Conservation (phyloP, 1,139 yeast genomes). For the Candida sp. region DNA sequence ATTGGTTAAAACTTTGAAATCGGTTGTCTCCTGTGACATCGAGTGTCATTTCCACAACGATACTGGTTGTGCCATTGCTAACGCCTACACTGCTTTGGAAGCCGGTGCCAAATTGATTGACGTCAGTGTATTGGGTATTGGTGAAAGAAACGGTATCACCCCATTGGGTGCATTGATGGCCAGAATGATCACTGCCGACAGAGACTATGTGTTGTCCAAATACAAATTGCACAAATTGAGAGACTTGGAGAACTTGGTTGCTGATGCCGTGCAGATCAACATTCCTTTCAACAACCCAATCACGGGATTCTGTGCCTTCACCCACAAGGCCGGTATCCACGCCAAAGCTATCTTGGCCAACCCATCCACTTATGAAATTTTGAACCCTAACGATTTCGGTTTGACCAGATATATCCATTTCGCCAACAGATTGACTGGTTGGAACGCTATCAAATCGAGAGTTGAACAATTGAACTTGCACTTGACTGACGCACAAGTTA, state of each 20-base stretch:
- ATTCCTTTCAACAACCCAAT: constrained; percentile 98
- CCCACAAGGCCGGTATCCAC: constrained; percentile 99
- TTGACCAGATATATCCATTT: constrained; percentile 95
- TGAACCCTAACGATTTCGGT: constrained; percentile 95
- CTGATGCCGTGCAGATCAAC: constrained; percentile 97
- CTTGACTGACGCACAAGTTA: constrained; percentile 90
- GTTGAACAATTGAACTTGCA: constrained; percentile 95
- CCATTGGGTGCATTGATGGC: constrained; percentile 99
- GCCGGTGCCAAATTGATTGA: constrained; percentile 97
- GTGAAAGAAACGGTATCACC: constrained; percentile 99
- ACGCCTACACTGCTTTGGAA: constrained; percentile 97
- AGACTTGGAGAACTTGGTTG: constrained; percentile 94
- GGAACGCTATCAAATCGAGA: constrained; percentile 99
- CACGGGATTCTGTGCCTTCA: constrained; percentile 99
- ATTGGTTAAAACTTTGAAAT: constrained; percentile 89
- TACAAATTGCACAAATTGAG: constrained; percentile 96
- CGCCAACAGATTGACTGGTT: constrained; percentile 97
- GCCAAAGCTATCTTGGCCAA: constrained; percentile 99
- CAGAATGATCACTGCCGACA: constrained; percentile 98
- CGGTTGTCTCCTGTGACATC: constrained; percentile 95
- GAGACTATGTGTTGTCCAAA: constrained; percentile 94
- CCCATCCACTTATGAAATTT: constrained; percentile 97
- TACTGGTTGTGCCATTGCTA: constrained; percentile 99
- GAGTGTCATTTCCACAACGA: constrained; percentile 99
- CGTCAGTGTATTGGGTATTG: constrained; percentile 95